Base-by-base conservation (phyloP, 2,329 filamentous ascomycete genomes). In the Dendrostoma leiphaemia region DNA sequence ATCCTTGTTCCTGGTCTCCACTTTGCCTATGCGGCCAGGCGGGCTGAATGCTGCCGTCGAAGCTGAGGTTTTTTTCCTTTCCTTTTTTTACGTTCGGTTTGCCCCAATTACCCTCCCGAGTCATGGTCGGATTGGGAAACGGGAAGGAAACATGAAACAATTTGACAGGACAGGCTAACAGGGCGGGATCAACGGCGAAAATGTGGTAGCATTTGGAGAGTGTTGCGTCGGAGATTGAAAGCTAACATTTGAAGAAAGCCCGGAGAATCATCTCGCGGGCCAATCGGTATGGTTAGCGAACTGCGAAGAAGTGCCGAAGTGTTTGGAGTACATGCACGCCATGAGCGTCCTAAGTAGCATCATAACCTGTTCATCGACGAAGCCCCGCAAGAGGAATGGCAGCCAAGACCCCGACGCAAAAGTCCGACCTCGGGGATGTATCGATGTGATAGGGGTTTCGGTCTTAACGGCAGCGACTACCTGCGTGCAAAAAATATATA, bases 261-360 rank as follows among this genome's bases (percentile, higher is more conserved):
- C 4, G 3, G 13, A 28, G 37, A 17, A 21, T 21, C 3, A 3
- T 43, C 8, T 15, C n/a, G n/a, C 9, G 28, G 17, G 21, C 44
- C 51, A 53, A 53, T 53, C 44, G 44, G 51, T n/a, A 19, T 19
- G 21, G 26, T 44, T 31, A 26, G 29, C 48, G 48, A 44, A 31
- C n/a, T n/a, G n/a, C n/a, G n/a, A n/a, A n/a, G n/a, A n/a, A n/a
- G n/a, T n/a, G n/a, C n/a, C n/a, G n/a, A n/a, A n/a, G n/a, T n/a
- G n/a, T n/a, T n/a, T n/a, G n/a, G n/a, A n/a, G 38, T 24, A 26
- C 38, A 41, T 10, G 38, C 8, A 23, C 9, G 38, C 19, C 38
- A 41, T 41, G 38, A n/a, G n/a, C n/a, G n/a, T n/a, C n/a, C n/a
- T n/a, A n/a, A n/a, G n/a, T n/a, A n/a, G n/a, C n/a, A n/a, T n/a